These are phyloP conservation scores for Cryptococcus deneoformans DNA, from an alignment of 1,284 basidiomycete genomes.

Conservation along the genomic window DNA sequence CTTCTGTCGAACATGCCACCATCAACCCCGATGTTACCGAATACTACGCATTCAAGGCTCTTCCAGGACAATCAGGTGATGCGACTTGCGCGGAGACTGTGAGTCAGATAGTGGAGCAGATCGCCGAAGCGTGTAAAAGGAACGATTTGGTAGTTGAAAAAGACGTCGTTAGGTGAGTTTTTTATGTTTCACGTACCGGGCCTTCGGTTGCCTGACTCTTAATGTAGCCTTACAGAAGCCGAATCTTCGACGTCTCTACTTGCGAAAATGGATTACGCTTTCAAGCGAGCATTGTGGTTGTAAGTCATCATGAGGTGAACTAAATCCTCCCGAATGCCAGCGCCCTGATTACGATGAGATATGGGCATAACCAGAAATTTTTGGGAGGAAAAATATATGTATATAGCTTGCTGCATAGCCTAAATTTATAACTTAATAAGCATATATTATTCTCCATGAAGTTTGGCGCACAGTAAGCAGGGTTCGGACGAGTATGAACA, in stretches of 20 bases:
- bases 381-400: background rate
- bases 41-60: slow-evolving; percentile 53
- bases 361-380: too few relatives aligned
- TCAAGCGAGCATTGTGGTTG: slow-evolving; percentile 83
- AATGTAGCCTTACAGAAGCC: slow-evolving; percentile 67
- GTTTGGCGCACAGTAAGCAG: too few relatives aligned
- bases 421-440: too few relatives aligned
- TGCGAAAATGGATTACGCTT: slow-evolving; percentile 84
- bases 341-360: too few relatives aligned
- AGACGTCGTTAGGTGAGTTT: slow-evolving; percentile 73
- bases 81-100: slow-evolving; percentile 75
- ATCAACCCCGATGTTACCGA: slow-evolving; percentile 26
- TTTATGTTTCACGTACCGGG: slow-evolving; percentile 1
- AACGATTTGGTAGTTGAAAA: slow-evolving; percentile 59
- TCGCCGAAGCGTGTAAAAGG: slow-evolving; percentile 66
- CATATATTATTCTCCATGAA: too few relatives aligned
- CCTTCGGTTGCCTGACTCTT: background rate
- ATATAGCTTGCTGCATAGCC: background rate
- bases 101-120: slow-evolving; percentile 66
- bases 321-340: too few relatives aligned
- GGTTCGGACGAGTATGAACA: too few relatives aligned
- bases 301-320: slow-evolving; percentile 5
- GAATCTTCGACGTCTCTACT: slow-evolving; percentile 75
- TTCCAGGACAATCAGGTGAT: slow-evolving; percentile 54
- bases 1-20: slow-evolving; percentile 16